Percentiles rank a stretch among this genome's conserved stretches.
Conservation (phyloP, 2,329 filamentous ascomycete genomes). For the Rosellinia necatrix region DNA sequence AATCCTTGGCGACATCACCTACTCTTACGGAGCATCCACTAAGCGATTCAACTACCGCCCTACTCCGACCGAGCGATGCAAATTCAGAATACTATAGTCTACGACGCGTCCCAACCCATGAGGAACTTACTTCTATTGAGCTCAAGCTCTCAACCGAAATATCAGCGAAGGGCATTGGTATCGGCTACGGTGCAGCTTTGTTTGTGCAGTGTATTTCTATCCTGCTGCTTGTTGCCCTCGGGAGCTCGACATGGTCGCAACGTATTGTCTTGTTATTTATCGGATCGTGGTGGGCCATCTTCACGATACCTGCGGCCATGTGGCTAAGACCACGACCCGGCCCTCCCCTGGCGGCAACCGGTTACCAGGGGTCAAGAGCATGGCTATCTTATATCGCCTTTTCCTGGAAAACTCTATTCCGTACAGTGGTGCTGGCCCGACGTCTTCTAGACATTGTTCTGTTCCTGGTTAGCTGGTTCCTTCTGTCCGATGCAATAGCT, state of each 20-base stretch:
- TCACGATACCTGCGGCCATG: constrained; percentile 84
- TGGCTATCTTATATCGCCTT: constrained; percentile 77
- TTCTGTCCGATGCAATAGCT: constrained; percentile 91
- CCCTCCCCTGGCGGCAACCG: constrained; percentile 67
- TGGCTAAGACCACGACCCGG: constrained; percentile 90
- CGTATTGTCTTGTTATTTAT: constrained; percentile 85
- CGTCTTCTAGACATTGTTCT: constrained; percentile 74
- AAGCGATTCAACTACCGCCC: constrained; percentile 51
- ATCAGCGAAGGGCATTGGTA: constrained; percentile 89
- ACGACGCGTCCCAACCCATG: constrained; percentile 47
- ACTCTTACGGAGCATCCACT: constrained; percentile 37
- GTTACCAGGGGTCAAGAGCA: constrained; percentile 46
- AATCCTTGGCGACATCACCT: constrained; percentile 43
- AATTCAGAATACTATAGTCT: constrained; percentile 40
- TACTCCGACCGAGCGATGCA: constrained; percentile 47
- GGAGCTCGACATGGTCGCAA: constrained; percentile 82
- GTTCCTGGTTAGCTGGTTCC: constrained; percentile 89
- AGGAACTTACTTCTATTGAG: constrained; percentile 65
- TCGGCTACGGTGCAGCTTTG: constrained; percentile 87
- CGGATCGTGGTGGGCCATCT: constrained; percentile 89
- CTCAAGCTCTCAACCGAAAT: constrained; percentile 86
- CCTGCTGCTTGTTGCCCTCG: constrained; percentile 71
- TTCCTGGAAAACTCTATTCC: constrained; percentile 85
- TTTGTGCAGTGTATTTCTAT: constrained; percentile 84
- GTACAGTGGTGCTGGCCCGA: constrained; percentile 76